phyloP scores from a whole-genome alignment of 768 basidiomycete species.

The Russula vinacea region DNA sequence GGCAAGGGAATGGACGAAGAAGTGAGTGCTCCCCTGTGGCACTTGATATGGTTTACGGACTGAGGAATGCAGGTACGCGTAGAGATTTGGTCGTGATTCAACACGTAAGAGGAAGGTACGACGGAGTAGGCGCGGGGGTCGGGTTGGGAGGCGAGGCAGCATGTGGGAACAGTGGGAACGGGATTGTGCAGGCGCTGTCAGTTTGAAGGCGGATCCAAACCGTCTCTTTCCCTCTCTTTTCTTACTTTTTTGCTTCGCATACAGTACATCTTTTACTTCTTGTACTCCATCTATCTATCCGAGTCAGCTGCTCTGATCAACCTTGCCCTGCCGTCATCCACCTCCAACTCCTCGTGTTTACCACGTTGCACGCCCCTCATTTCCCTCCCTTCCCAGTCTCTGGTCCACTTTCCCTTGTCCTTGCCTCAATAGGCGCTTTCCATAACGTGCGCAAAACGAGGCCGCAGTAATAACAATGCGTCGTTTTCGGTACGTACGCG shows the following conservation, averaged over 20 bases:
- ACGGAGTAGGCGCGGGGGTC: not conserved
- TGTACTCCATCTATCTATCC: not conserved
- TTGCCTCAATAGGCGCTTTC: no score
- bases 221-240: not conserved
- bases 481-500: slow-evolving; percentile 70
- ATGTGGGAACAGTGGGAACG: not conserved
- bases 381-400: slow-evolving; percentile 33
- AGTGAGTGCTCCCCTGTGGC: slow-evolving; percentile 45
- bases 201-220: not conserved
- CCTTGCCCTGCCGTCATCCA: slow-evolving; percentile 15
- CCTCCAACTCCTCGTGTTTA: slow-evolving; percentile 59
- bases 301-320: slow-evolving; percentile 7
- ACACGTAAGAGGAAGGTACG: not conserved
- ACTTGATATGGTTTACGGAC: not conserved
- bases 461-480: no score
- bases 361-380: slow-evolving; percentile 63
- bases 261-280: not conserved
- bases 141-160: not conserved
- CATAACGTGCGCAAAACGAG: no score
- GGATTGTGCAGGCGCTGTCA: not conserved
- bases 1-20: slow-evolving; percentile 83
- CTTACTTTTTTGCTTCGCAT: not conserved
- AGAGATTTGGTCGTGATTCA: not conserved
- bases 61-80: slow-evolving; percentile 34
- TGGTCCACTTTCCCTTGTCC: slow-evolving; percentile 28